Evolutionary conservation across 352 stramenopile genomes (phyloP), one percentile per base, ranked within the genome.

Genomic region (Phytophthora multivora): DNA sequence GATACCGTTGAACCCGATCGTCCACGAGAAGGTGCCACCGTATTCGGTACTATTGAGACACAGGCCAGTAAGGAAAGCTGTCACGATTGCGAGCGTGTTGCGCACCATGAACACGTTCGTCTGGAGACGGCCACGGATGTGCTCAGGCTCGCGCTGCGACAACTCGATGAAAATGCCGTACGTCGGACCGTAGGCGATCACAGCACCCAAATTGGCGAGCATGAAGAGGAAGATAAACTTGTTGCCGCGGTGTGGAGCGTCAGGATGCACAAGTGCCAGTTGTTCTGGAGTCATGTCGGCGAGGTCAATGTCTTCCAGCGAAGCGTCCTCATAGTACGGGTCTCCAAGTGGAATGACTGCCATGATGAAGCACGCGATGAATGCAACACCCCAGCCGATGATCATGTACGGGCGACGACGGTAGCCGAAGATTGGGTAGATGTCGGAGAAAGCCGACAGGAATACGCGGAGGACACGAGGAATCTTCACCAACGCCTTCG

Each of bases 351-450:
- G 69, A 15, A 77, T 39, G 25, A 66, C 69, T 0, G 71, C 75
- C 75, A 81, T 81, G 46, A 78, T 42, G 18, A 82, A 50, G 25
- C 74, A 74, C 15, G 51, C 47, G 13, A 66, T 30, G 46, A 73
- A 72, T 11, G 61, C 40, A 39, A 81, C 19, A 21, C 4, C 18
- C 76, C 75, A 86, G 12, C 88, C 88, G 21, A 88, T 48, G 15
- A 89, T 63, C 66, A 95, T 80, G 60, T 96, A 96, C 23, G 85
- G 79, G n/a, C 86, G 86, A 9, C 86, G 70, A 12, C 80, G 85
- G 51, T 88, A 88, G 35, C 85, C 81, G 47, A 75, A 79, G 51
- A 96, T 88, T 6, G 88, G 88, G 46, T 80, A 73, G 47, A 74
- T 82, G 60, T 96, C 88, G 10, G 69, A 80, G 2, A 95, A 51